These are phyloP conservation scores for Cladosporium sp. DNA, from an alignment of 2,329 filamentous ascomycete genomes.

Conservation along the genomic window DNA sequence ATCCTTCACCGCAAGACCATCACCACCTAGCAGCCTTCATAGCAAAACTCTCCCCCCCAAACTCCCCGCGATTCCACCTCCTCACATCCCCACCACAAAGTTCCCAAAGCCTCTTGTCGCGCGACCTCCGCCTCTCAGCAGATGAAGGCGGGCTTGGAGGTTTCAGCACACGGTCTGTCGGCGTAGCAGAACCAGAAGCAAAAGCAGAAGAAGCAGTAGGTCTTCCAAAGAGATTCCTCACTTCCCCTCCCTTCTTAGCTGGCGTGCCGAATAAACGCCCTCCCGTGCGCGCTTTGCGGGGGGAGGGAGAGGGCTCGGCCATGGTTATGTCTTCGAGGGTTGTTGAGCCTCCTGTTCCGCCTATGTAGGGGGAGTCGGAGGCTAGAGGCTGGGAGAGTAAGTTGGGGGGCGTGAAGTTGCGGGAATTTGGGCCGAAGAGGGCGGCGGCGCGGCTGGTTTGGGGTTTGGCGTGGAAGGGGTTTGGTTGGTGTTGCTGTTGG, in stretches of 20 bases:
- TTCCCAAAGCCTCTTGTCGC: slow-evolving; percentile 26
- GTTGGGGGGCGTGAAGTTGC: slow-evolving; percentile 26
- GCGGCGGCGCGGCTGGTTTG: slow-evolving; percentile 21
- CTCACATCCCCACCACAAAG: slow-evolving; percentile 28
- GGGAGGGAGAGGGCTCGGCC: slow-evolving; percentile 19
- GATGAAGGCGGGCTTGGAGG: slow-evolving; percentile 17
- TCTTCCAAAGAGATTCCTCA: not conserved
- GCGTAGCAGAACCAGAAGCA: not conserved
- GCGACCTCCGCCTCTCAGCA: slow-evolving; percentile 16
- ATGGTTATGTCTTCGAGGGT: slow-evolving; percentile 9
- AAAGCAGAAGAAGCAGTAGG: not conserved
- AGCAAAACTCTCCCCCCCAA: slow-evolving; percentile 25
- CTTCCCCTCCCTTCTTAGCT: slow-evolving; percentile 1
- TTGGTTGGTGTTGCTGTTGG: not conserved
- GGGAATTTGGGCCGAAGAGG: slow-evolving; percentile 10
- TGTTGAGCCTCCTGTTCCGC: not conserved
- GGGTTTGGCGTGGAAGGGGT: not conserved
- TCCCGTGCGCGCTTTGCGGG: slow-evolving; percentile 20
- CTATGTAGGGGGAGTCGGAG: slow-evolving; percentile 21
- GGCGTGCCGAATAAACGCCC: slow-evolving; percentile 14
- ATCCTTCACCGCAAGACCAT: not conserved
- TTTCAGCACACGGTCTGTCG: slow-evolving; percentile 7
- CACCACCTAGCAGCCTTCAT: slow-evolving; percentile 30
- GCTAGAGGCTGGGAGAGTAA: slow-evolving; percentile 22
- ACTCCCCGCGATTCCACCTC: slow-evolving; percentile 33